Percentiles rank a stretch among this genome's conserved stretches.
These are phyloP conservation scores for Myxozyma neotropica DNA, from an alignment of 805 yeast genomes.

Conservation along the genomic window DNA sequence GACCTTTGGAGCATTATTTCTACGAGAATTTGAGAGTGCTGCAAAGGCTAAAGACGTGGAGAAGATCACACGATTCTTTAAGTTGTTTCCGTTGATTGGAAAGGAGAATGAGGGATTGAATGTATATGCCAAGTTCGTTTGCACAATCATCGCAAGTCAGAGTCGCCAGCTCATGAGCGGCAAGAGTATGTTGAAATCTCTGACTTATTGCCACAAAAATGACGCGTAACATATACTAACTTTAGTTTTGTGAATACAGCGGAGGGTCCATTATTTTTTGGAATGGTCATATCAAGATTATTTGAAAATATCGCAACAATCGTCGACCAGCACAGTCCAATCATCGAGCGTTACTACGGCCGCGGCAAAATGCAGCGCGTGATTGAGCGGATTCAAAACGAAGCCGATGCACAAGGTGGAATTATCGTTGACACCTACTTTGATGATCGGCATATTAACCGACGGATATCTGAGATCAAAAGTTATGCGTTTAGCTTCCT, in stretches of 20 bases:
- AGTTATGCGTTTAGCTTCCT: conserved; percentile 57
- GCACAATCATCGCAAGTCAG: conserved; percentile 79
- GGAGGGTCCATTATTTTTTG: conserved; percentile 43
- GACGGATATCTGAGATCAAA: conserved; percentile 56
- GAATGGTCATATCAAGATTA: conserved; percentile 49
- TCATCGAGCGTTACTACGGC: conserved; percentile 77
- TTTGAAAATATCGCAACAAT: conserved; percentile 85
- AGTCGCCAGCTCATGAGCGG: conserved; percentile 51
- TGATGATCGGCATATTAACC: conserved; percentile 67
- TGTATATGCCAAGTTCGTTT: conserved; percentile 82
- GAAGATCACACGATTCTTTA: conserved; percentile 74
- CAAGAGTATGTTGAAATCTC: conserved; percentile 15
- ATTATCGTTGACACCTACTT: conserved; percentile 82
- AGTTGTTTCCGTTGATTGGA: conserved; percentile 83
- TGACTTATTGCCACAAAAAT: neutral
- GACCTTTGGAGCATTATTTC: conserved; percentile 60
- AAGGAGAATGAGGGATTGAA: conserved; percentile 70
- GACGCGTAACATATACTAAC: conserved; percentile 49
- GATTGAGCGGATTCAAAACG: conserved; percentile 73
- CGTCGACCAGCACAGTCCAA: conserved; percentile 80
- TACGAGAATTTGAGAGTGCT: conserved; percentile 67
- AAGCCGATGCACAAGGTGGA: conserved; percentile 91
- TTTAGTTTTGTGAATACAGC: conserved; percentile 2
- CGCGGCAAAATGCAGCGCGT: conserved; percentile 59
- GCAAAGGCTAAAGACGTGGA: conserved; percentile 67